These are phyloP conservation scores for Penicillium sp. DNA, from an alignment of 2,329 filamentous ascomycete species.

Conservation along the genomic window DNA sequence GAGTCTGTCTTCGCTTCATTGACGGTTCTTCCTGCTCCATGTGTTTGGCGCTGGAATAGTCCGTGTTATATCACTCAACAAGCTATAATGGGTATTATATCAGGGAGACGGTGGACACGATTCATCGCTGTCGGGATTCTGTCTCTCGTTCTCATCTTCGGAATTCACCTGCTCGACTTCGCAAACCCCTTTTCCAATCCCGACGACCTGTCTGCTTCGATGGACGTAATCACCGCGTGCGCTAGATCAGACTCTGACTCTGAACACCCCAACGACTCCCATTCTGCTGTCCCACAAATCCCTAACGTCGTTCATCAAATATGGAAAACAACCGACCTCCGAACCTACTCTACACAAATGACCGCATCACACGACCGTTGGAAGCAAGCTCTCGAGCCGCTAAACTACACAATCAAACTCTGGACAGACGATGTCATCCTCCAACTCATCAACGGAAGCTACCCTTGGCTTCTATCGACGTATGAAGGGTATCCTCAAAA, in stretches of 20 bases:
- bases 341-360: constrained; percentile 6
- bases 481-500: constrained; percentile 15
- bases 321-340: constrained; percentile 13
- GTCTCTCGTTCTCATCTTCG: neutral
- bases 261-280: neutral
- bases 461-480: constrained; percentile 17
- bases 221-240: neutral
- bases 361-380: neutral
- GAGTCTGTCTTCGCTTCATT: neutral
- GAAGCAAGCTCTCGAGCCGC: neutral
- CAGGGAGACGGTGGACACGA: neutral
- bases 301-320: constrained; percentile 17
- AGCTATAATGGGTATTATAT: neutral
- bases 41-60: neutral
- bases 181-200: neutral
- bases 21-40: neutral
- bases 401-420: constrained; percentile 15
- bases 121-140: neutral
- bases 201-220: neutral
- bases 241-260: neutral
- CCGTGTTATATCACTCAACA: neutral
- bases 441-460: constrained; percentile 12
- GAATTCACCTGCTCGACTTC: neutral
- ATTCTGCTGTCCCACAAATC: neutral
- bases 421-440: constrained; percentile 18